These are phyloP conservation scores for Chlamydomonas eustigma DNA, from an alignment of 139 green algal genomes.

Conservation along the genomic window DNA sequence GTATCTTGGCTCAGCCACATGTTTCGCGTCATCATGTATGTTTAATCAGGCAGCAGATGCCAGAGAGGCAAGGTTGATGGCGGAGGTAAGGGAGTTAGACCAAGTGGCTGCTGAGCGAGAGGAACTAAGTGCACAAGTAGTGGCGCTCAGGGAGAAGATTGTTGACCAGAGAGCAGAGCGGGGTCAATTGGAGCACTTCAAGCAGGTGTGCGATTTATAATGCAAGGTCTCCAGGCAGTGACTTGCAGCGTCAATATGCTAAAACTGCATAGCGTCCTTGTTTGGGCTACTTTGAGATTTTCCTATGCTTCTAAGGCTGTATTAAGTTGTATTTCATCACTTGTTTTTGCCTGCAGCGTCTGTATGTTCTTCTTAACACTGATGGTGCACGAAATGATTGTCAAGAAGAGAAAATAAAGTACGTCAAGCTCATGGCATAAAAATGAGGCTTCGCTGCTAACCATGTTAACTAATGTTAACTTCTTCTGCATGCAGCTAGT, in stretches of 20 bases:
- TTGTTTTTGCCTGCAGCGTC: background rate
- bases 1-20: no score
- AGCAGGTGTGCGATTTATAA: slow-evolving; percentile 34
- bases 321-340: background rate
- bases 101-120: slow-evolving; percentile 18
- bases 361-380: background rate
- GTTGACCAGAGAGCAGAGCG: slow-evolving; percentile 35
- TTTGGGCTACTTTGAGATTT: background rate
- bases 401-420: no score
- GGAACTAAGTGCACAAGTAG: slow-evolving; percentile 6
- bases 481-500: slow-evolving; percentile 32
- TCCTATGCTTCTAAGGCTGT: background rate
- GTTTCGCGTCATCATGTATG: background rate
- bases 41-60: slow-evolving; percentile 8
- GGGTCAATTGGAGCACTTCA: slow-evolving; percentile 44
- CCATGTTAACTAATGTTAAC: no score
- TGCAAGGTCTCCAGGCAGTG: background rate
- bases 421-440: no score
- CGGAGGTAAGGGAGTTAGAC: slow-evolving; percentile 41
- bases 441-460: no score
- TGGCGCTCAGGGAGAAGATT: slow-evolving; percentile 42
- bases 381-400: background rate
- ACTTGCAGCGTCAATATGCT: background rate
- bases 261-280: no score
- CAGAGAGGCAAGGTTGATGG: slow-evolving; percentile 32